These are phyloP conservation scores for Mollisia scopiformis DNA, from an alignment of 2,329 filamentous ascomycete genomes.

Conservation along the genomic window DNA sequence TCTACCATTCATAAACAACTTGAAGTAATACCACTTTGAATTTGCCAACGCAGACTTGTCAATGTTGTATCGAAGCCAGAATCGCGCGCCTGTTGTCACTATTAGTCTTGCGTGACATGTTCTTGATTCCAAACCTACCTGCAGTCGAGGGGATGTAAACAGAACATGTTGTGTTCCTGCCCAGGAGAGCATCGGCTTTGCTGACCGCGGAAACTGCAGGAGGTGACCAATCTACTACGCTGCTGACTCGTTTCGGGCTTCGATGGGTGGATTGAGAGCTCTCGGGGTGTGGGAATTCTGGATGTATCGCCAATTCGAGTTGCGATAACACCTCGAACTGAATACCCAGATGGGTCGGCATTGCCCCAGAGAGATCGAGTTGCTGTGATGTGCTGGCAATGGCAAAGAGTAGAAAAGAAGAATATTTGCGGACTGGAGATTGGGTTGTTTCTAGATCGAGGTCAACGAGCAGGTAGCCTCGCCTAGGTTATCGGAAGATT, in stretches of 20 bases:
- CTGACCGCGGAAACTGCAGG: conserved; percentile 26
- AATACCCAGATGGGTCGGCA: conserved; percentile 34
- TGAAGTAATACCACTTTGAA: conserved; percentile 53
- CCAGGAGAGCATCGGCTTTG: conserved; percentile 36
- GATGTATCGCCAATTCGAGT: conserved; percentile 40
- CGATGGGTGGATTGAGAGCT: conserved; percentile 46
- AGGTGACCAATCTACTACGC: background rate
- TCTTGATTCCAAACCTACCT: conserved; percentile 41
- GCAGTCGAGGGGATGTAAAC: conserved; percentile 60
- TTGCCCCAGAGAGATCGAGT: conserved; percentile 15
- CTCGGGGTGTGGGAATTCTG: conserved; percentile 59
- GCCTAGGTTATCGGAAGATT: background rate
- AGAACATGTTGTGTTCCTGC: conserved; percentile 45
- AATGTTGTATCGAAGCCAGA: conserved; percentile 54
- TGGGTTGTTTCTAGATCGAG: too few relatives aligned
- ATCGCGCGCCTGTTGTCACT: conserved; percentile 49
- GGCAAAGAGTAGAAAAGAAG: background rate
- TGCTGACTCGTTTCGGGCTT: conserved; percentile 6
- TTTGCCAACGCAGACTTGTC: conserved; percentile 32
- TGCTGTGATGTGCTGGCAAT: background rate
- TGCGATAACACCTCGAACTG: conserved; percentile 32
- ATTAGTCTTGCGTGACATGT: conserved; percentile 9
- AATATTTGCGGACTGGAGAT: background rate
- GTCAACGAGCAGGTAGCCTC: background rate
- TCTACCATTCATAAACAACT: conserved; percentile 56